Percentiles rank a stretch among this genome's conserved stretches.
These are phyloP conservation scores for Acer campestre DNA, from an alignment of 345 rosid species.

Conservation along the genomic window DNA sequence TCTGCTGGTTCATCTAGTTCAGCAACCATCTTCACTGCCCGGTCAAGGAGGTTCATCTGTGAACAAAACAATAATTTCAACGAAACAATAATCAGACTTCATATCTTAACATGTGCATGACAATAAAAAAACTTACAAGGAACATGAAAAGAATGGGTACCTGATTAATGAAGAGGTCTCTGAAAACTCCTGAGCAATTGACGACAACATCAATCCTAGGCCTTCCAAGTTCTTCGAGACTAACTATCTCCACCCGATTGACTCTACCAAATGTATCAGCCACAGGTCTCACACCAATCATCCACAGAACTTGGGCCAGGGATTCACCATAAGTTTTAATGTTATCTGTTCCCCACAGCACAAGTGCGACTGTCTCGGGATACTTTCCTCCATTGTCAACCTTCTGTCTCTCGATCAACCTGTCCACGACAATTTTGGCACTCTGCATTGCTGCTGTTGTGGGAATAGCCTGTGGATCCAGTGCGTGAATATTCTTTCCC, in stretches of 20 bases:
- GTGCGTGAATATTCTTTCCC: constrained; percentile 96
- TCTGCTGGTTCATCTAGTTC: constrained; percentile 92
- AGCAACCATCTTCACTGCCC: constrained; percentile 97
- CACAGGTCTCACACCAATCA: constrained; percentile 91
- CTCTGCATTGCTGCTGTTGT: constrained; percentile 97
- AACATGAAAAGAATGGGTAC: constrained; percentile 31
- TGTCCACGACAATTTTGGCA: constrained; percentile 87
- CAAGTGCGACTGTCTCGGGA: constrained; percentile 95
- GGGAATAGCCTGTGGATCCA: constrained; percentile 98
- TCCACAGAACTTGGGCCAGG: constrained; percentile 95
- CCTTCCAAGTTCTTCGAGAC: constrained; percentile 97
- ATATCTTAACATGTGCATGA: not conserved
- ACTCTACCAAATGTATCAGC: constrained; percentile 94
- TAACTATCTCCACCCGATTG: constrained; percentile 84
- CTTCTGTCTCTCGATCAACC: constrained; percentile 90
- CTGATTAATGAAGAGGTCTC: constrained; percentile 98
- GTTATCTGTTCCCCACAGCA: constrained; percentile 97
- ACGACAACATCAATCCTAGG: constrained; percentile 98
- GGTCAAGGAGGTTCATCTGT: constrained; percentile 97
- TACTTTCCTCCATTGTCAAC: constrained; percentile 83
- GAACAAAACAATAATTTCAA: constrained; percentile 1
- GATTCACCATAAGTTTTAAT: constrained; percentile 99
- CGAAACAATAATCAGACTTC: not conserved
- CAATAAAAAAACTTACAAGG: not conserved
- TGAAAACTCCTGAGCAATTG: constrained; percentile 97